A percentile compares a stretch with the other conserved stretches of the same genome.
phyloP scores from a whole-genome alignment of 2,329 filamentous ascomycete species.

The Aciculosporium take region DNA sequence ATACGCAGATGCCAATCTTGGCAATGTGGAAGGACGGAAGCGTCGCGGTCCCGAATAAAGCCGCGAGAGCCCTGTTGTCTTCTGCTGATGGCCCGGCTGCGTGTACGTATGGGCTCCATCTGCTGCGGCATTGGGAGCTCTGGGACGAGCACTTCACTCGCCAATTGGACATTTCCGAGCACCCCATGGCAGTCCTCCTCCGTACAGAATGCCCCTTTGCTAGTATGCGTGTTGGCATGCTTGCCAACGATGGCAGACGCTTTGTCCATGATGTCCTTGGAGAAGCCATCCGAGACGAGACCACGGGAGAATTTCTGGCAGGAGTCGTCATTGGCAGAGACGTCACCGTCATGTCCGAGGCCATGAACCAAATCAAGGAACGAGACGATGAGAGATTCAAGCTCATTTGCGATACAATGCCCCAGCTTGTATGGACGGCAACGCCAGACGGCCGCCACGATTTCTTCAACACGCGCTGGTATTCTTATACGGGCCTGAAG shows the following conservation, averaged over 20 bases:
- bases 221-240: conserved; percentile 48
- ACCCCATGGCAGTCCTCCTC: conserved; percentile 52
- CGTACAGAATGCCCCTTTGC: conserved; percentile 45
- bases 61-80: conserved; percentile 39
- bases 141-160: conserved; percentile 54
- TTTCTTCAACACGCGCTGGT: conserved; percentile 68
- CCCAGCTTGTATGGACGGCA: conserved; percentile 61
- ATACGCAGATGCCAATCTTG: conserved; percentile 58
- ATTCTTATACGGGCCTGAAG: conserved; percentile 58
- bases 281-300: conserved; percentile 51
- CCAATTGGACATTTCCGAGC: conserved; percentile 42
- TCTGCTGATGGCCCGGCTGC: conserved; percentile 25
- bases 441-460: conserved; percentile 51
- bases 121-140: conserved; percentile 45
- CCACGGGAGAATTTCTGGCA: conserved; percentile 57
- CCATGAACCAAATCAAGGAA: conserved; percentile 54
- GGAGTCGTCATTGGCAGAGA: conserved; percentile 60
- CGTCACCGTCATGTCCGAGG: conserved; percentile 53
- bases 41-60: conserved; percentile 59
- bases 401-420: conserved; percentile 61
- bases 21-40: conserved; percentile 72
- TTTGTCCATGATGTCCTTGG: conserved; percentile 52
- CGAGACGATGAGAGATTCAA: conserved; percentile 62
- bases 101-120: conserved; percentile 34
- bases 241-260: conserved; percentile 35